Evolutionary conservation across 1,284 basidiomycete genomes (phyloP).

Genomic region (Austroboletus niveus): DNA sequence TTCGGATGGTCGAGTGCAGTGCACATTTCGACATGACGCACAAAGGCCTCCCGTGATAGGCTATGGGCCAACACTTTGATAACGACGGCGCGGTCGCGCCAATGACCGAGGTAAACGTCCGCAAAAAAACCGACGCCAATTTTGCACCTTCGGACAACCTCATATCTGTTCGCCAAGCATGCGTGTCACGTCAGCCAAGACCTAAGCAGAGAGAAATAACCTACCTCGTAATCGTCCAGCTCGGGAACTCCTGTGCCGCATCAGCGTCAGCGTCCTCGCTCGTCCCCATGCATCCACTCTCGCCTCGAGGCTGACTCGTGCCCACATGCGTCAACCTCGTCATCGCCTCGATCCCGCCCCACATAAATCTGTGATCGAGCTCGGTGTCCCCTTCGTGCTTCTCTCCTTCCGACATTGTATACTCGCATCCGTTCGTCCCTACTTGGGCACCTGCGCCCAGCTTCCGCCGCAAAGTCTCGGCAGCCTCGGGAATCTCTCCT

Average conservation of each 20-base stretch:
- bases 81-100: slow-evolving; percentile 59
- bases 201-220: not conserved
- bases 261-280: slow-evolving; percentile 15
- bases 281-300: not conserved
- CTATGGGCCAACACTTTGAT: slow-evolving; percentile 52
- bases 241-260: slow-evolving; percentile 45
- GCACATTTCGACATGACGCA: slow-evolving; percentile 53
- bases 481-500: slow-evolving; percentile 75
- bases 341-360: slow-evolving; percentile 49
- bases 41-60: slow-evolving; percentile 50
- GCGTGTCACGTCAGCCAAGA: not conserved
- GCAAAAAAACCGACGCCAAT: slow-evolving; percentile 70
- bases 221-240: slow-evolving; percentile 71
- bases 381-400: slow-evolving; percentile 3
- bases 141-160: slow-evolving; percentile 60
- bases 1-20: slow-evolving; percentile 49
- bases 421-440: not conserved
- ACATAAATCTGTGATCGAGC: slow-evolving; percentile 45
- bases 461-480: slow-evolving; percentile 55
- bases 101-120: slow-evolving; percentile 66
- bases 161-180: slow-evolving; percentile 41
- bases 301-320: not conserved
- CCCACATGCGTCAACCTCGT: slow-evolving; percentile 38
- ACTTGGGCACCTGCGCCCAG: not conserved
- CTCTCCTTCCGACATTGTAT: not conserved